These are phyloP conservation scores for Colletotrichum sp. DNA, from an alignment of 2,329 filamentous ascomycete species.

Conservation along the genomic window DNA sequence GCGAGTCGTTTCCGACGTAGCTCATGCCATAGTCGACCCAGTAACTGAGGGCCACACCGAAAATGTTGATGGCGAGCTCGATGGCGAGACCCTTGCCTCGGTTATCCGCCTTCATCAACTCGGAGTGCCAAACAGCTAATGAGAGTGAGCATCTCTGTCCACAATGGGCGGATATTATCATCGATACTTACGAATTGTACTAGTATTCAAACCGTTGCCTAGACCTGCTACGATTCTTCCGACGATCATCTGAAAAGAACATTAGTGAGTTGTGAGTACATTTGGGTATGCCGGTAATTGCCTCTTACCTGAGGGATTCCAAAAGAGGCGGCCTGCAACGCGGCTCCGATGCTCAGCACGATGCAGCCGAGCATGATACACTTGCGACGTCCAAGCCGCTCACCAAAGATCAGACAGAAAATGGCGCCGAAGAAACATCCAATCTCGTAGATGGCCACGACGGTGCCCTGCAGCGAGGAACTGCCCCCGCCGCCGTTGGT, in stretches of 20 bases:
- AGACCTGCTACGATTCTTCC: conserved; percentile 49
- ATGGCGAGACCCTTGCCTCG: conserved; percentile 37
- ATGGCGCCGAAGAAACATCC: conserved; percentile 54
- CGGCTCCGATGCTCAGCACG: conserved; percentile 46
- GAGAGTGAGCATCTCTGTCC: background rate
- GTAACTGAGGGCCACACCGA: conserved; percentile 38
- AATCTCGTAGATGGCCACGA: conserved; percentile 51
- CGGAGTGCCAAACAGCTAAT: conserved; percentile 44
- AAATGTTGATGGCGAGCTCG: conserved; percentile 42
- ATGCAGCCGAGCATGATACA: conserved; percentile 44
- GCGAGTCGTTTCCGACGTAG: conserved; percentile 35
- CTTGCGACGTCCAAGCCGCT: conserved; percentile 45
- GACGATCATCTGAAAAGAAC: conserved; percentile 40
- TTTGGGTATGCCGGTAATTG: background rate
- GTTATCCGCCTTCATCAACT: conserved; percentile 43
- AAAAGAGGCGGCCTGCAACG: conserved; percentile 47
- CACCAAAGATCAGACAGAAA: conserved; percentile 42
- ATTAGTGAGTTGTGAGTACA: background rate
- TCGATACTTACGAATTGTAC: conserved; percentile 42
- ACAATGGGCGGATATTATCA: too few relatives aligned
- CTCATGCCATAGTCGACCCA: conserved; percentile 45
- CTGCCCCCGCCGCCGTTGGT: conserved; percentile 36
- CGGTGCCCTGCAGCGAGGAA: conserved; percentile 48
- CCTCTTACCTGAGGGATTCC: conserved; percentile 31
- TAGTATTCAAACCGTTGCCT: conserved; percentile 52